These are phyloP conservation scores for Chrysosporium keratinophilum DNA, from an alignment of 2,329 filamentous ascomycete species.

Conservation along the genomic window DNA sequence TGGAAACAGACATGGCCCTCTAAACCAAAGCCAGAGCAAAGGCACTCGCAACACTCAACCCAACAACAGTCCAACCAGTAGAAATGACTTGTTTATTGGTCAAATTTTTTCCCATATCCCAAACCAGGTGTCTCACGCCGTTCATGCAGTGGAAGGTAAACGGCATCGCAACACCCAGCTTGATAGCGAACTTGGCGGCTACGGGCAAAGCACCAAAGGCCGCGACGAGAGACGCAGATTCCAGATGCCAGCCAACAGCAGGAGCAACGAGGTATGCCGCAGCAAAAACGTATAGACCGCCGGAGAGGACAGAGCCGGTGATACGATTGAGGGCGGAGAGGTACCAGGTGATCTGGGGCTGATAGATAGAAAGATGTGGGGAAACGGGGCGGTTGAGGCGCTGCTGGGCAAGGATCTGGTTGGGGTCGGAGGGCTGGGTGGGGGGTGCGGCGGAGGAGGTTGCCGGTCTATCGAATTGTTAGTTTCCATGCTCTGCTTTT, in stretches of 20 bases:
- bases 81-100: slow-evolving; percentile 54
- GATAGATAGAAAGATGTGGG: slow-evolving; percentile 80
- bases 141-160: slow-evolving; percentile 61
- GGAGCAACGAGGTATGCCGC: slow-evolving; percentile 72
- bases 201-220: slow-evolving; percentile 53
- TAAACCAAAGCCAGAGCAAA: slow-evolving; percentile 39
- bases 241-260: slow-evolving; percentile 59
- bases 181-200: slow-evolving; percentile 48
- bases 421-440: slow-evolving; percentile 27
- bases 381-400: slow-evolving; percentile 70
- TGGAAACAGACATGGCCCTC: slow-evolving; percentile 14
- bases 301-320: slow-evolving; percentile 64
- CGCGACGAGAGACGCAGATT: slow-evolving; percentile 53
- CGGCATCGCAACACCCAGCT: slow-evolving; percentile 50
- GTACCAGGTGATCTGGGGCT: slow-evolving; percentile 76
- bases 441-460: slow-evolving; percentile 19
- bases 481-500: not conserved
- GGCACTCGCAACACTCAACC: slow-evolving; percentile 43
- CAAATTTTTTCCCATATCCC: slow-evolving; percentile 56
- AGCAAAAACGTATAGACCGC: slow-evolving; percentile 68
- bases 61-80: slow-evolving; percentile 56
- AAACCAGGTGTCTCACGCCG: slow-evolving; percentile 60
- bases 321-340: slow-evolving; percentile 67
- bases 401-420: slow-evolving; percentile 63
- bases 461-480: slow-evolving; percentile 16